These are phyloP conservation scores for Gossypium aridum DNA, from an alignment of 441 rosid genomes.

Conservation along the genomic window DNA sequence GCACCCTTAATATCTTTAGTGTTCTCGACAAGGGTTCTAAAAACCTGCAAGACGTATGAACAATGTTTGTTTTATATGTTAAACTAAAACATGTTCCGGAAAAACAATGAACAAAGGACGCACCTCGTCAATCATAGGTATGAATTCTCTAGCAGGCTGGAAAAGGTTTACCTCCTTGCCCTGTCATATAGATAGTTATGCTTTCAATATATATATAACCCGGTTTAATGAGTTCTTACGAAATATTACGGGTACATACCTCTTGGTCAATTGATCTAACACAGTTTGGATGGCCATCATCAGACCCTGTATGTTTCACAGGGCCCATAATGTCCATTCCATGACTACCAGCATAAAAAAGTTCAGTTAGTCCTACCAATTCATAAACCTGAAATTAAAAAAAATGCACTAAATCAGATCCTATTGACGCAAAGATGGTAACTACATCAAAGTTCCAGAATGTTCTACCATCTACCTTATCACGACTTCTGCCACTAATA, in stretches of 20 bases:
- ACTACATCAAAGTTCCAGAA: neutral
- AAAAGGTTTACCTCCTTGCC: constrained; percentile 73
- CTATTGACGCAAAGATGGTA: neutral
- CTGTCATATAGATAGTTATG: constrained; percentile 24
- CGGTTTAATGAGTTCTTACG: neutral
- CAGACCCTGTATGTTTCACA: constrained; percentile 26
- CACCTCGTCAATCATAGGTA: constrained; percentile 78
- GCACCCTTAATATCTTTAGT: constrained; percentile 71
- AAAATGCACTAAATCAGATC: constrained; percentile 12
- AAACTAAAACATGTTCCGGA: neutral
- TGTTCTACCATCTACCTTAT: constrained; percentile 43
- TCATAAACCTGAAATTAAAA: constrained; percentile 54
- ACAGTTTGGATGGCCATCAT: constrained; percentile 35
- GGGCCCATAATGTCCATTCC: constrained; percentile 98
- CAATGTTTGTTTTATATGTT: neutral
- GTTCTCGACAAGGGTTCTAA: constrained; percentile 66
- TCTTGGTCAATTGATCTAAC: constrained; percentile 57
- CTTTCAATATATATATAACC: neutral
- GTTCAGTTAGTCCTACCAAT: constrained; percentile 89
- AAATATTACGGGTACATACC: constrained; percentile 23
- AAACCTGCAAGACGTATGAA: constrained; percentile 40
- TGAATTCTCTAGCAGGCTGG: constrained; percentile 88
- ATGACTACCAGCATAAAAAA: constrained; percentile 95
- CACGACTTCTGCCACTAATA: constrained; percentile 93
- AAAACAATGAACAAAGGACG: neutral